phyloP scores from a whole-genome alignment of 371 early-diverging fungal species.

The Mucor indicus region DNA sequence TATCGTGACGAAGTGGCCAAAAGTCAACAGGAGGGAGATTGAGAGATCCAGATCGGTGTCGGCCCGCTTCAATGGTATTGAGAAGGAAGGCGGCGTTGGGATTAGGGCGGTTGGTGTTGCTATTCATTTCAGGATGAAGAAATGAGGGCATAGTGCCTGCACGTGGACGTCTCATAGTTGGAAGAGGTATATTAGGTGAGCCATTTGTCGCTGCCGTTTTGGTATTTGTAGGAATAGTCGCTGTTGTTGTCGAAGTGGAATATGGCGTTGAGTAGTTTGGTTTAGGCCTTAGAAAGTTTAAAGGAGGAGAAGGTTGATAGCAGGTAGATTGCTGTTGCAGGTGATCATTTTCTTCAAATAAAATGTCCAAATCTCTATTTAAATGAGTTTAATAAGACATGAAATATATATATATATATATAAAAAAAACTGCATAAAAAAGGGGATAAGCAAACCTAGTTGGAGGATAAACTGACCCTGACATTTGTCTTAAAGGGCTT shows the following conservation, averaged over 20 bases:
- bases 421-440: not conserved
- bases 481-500: conserved; percentile 22
- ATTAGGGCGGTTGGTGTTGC: not conserved
- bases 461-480: conserved; percentile 20
- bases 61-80: conserved; percentile 41
- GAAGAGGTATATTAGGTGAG: conserved; percentile 7
- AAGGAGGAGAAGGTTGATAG: conserved; percentile 15
- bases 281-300: conserved; percentile 27
- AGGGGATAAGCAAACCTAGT: not conserved
- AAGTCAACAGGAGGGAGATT: conserved; percentile 60
- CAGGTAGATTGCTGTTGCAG: conserved; percentile 1
- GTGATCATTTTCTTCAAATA: conserved; percentile 39
- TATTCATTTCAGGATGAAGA: conserved; percentile 35
- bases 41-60: conserved; percentile 58
- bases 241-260: conserved; percentile 4
- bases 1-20: conserved; percentile 53
- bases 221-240: not conserved
- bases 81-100: conserved; percentile 48
- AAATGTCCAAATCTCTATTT: conserved; percentile 34
- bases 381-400: too few relatives aligned
- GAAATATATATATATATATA: not conserved
- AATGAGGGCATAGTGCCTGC: conserved; percentile 81
- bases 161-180: conserved; percentile 55
- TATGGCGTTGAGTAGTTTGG: conserved; percentile 15
- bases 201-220: conserved; percentile 2